Conservation (phyloP, 768 basidiomycete genomes). For the Pleurotus pulmonarius region DNA sequence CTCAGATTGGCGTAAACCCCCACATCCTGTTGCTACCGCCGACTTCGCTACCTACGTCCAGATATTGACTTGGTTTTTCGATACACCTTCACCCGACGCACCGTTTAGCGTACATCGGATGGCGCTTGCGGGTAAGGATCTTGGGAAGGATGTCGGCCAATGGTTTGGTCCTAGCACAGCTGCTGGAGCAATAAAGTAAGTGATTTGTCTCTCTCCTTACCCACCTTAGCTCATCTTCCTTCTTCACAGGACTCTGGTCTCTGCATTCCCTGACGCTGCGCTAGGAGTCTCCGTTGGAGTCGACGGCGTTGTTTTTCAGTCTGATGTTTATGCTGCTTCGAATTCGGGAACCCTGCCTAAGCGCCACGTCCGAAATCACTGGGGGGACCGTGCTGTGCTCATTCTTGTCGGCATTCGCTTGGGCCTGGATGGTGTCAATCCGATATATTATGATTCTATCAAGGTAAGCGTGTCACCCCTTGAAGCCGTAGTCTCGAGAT, state of each 20-base stretch:
- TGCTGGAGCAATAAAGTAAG: slow-evolving; percentile 91
- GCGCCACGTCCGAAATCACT: slow-evolving; percentile 25
- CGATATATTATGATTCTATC: slow-evolving; percentile 84
- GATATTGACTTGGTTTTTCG: slow-evolving; percentile 93
- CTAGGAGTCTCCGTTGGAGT: slow-evolving; percentile 80
- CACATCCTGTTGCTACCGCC: slow-evolving; percentile 50
- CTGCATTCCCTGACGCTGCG: slow-evolving; percentile 74
- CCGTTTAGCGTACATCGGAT: slow-evolving; percentile 97
- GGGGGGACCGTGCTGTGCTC: slow-evolving; percentile 85
- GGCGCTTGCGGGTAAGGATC: slow-evolving; percentile 90
- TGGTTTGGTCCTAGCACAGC: slow-evolving; percentile 99
- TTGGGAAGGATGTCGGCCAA: slow-evolving; percentile 93
- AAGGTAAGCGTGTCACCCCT: slow-evolving; percentile 27
- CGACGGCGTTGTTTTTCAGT: slow-evolving; percentile 80
- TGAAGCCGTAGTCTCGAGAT: background rate
- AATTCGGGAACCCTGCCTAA: slow-evolving; percentile 22
- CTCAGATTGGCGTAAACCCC: slow-evolving; percentile 67
- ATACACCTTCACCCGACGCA: slow-evolving; percentile 76
- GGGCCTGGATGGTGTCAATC: slow-evolving; percentile 92
- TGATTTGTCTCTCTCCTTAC: slow-evolving; percentile 5
- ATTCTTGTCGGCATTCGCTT: slow-evolving; percentile 84
- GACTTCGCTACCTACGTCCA: slow-evolving; percentile 86
- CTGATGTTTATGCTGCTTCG: slow-evolving; percentile 83
- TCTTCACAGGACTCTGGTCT: slow-evolving; percentile 60
- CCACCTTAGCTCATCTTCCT: background rate